phyloP scores from a whole-genome alignment of 2,329 filamentous ascomycete species.

The Talaromyces albobiverticillius region DNA sequence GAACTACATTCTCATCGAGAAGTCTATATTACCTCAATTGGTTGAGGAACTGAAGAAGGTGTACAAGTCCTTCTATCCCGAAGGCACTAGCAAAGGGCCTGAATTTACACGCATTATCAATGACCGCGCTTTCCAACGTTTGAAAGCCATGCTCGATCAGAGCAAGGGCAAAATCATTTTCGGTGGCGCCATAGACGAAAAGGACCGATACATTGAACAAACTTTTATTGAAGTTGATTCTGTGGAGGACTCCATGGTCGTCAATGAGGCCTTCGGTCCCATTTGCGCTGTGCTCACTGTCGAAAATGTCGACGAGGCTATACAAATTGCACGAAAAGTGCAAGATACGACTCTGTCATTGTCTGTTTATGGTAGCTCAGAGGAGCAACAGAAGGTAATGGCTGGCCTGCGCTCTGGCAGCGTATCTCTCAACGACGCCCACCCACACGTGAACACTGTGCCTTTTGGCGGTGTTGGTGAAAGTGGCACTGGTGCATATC shows the following conservation, averaged over 20 bases:
- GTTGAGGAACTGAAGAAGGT: constrained; percentile 70
- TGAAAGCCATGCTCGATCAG: constrained; percentile 88
- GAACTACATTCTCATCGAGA: constrained; percentile 86
- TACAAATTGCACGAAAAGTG: constrained; percentile 74
- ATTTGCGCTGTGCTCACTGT: constrained; percentile 79
- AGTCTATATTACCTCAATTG: constrained; percentile 67
- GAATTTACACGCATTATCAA: constrained; percentile 84
- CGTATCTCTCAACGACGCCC: constrained; percentile 57
- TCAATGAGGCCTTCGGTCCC: constrained; percentile 89
- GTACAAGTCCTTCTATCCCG: constrained; percentile 75
- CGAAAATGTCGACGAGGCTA: constrained; percentile 78
- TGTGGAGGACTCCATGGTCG: constrained; percentile 71
- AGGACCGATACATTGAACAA: constrained; percentile 80
- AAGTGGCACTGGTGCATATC: constrained; percentile 73
- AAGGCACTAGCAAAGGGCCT: constrained; percentile 71
- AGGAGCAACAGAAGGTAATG: constrained; percentile 71
- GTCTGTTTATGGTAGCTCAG: constrained; percentile 79
- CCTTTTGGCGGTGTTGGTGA: constrained; percentile 82
- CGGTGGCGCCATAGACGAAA: constrained; percentile 79
- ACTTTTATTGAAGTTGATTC: constrained; percentile 84
- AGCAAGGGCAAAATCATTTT: constrained; percentile 80
- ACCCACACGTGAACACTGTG: constrained; percentile 70
- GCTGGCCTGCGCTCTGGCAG: constrained; percentile 64
- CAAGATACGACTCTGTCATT: constrained; percentile 80
- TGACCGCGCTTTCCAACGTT: constrained; percentile 69